Evolutionary conservation across 1,284 basidiomycete species (phyloP).

Genomic region (Kalmanozyma brasiliensis): DNA sequence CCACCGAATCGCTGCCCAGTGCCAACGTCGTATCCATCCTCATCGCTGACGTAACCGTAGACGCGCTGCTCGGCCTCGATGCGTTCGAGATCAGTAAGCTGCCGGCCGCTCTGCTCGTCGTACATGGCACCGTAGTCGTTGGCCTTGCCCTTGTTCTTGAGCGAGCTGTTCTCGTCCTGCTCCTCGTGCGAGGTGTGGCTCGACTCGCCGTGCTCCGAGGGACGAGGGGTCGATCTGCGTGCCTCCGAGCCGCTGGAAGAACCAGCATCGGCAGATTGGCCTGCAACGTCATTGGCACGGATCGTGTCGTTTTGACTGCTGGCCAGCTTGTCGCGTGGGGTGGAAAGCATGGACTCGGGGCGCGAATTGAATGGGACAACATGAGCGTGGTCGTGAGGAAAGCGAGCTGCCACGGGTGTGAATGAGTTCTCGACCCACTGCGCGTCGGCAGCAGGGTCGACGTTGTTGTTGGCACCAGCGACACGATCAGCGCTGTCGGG

Average conservation of each 20-base stretch:
- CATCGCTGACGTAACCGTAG: conserved; percentile 63
- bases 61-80: conserved; percentile 55
- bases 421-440: conserved; percentile 69
- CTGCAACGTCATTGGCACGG: conserved; percentile 12
- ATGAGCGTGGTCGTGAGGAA: conserved; percentile 58
- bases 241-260: conserved; percentile 41
- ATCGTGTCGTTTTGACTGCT: conserved; percentile 35
- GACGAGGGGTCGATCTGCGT: conserved; percentile 28
- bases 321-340: conserved; percentile 26
- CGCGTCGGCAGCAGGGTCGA: conserved; percentile 16
- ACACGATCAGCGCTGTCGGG: conserved; percentile 55
- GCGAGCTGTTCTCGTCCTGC: conserved; percentile 40
- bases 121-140: conserved; percentile 32
- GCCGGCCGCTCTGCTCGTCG: conserved; percentile 21
- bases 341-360: conserved; percentile 24
- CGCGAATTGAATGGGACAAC: conserved; percentile 54
- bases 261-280: conserved; percentile 26
- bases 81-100: conserved; percentile 44
- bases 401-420: conserved; percentile 58
- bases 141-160: conserved; percentile 51
- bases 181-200: conserved; percentile 35
- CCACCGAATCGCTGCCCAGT: conserved; percentile 49
- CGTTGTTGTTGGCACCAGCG: conserved; percentile 16
- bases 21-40: conserved; percentile 58
- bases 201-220: conserved; percentile 28